These are phyloP conservation scores for Beauveria rudraprayagi DNA, from an alignment of 2,329 filamentous ascomycete genomes.

Conservation along the genomic window DNA sequence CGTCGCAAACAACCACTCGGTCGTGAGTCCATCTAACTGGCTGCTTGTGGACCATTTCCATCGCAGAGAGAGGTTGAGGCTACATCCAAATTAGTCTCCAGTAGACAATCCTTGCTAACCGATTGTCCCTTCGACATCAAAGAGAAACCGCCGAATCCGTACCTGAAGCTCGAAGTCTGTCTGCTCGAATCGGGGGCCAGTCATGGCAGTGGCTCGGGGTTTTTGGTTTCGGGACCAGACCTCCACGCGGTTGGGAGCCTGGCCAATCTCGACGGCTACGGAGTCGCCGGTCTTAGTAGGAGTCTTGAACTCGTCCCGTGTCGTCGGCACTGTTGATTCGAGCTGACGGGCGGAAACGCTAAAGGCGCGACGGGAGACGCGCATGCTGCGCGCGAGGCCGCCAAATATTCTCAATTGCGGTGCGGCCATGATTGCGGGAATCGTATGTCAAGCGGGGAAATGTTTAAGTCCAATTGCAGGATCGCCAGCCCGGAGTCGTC, in stretches of 20 bases:
- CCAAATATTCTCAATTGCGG: conserved; percentile 39
- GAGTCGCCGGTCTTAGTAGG: conserved; percentile 36
- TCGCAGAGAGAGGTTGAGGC: conserved; percentile 85
- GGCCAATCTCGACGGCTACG: conserved; percentile 46
- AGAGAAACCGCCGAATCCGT: conserved; percentile 23
- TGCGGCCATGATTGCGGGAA: conserved; percentile 30
- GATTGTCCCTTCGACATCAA: background rate
- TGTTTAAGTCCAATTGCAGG: conserved; percentile 1
- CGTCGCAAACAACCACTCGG: conserved; percentile 77
- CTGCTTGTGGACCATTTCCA: conserved; percentile 92
- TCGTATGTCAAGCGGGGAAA: background rate
- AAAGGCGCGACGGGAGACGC: conserved; percentile 39
- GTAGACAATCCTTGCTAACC: background rate
- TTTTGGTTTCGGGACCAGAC: conserved; percentile 85
- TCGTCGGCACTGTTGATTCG: conserved; percentile 34
- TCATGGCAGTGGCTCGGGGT: conserved; percentile 76
- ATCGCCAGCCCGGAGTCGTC: background rate
- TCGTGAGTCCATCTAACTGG: conserved; percentile 88
- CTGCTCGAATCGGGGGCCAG: conserved; percentile 92
- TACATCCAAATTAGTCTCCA: conserved; percentile 29
- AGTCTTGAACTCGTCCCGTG: conserved; percentile 29
- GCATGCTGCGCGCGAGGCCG: conserved; percentile 36
- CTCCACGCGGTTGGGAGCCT: conserved; percentile 77
- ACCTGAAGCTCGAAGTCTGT: conserved; percentile 91
- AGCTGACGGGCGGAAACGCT: conserved; percentile 38